These are phyloP conservation scores for Neopestalotiopsis sp. DNA, from an alignment of 2,329 filamentous ascomycete species.

Conservation along the genomic window DNA sequence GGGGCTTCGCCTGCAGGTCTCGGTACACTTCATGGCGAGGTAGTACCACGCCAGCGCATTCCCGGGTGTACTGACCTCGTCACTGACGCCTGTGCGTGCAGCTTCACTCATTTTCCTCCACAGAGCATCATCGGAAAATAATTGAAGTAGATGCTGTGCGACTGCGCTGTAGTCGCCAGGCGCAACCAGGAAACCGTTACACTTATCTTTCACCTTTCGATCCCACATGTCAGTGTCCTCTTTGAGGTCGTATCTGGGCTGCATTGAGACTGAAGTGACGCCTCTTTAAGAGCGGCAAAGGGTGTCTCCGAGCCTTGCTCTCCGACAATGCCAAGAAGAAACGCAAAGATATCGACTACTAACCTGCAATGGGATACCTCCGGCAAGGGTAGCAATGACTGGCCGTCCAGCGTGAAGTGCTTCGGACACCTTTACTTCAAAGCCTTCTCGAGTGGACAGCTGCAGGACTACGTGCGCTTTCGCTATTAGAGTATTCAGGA, in stretches of 20 bases:
- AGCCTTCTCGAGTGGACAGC: conserved; percentile 81
- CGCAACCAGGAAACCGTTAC: conserved; percentile 77
- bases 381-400: conserved; percentile 75
- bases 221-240: no score
- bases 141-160: conserved; percentile 66
- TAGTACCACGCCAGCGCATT: conserved; percentile 81
- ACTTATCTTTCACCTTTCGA: conserved; percentile 66
- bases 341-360: conserved; percentile 74
- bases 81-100: conserved; percentile 71
- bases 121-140: conserved; percentile 69
- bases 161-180: conserved; percentile 73
- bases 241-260: no score
- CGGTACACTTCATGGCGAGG: conserved; percentile 69
- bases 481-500: conserved; percentile 77
- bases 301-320: no score
- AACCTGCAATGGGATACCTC: conserved; percentile 83
- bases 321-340: conserved; percentile 23
- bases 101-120: conserved; percentile 70
- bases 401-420: conserved; percentile 81
- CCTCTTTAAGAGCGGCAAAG: no score
- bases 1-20: conserved; percentile 41
- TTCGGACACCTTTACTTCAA: conserved; percentile 87
- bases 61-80: conserved; percentile 82
- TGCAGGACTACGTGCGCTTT: conserved; percentile 77
- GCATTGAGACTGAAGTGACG: no score